Evolutionary conservation across 768 basidiomycete species (phyloP).

Genomic region (Pleurotus djamor): DNA sequence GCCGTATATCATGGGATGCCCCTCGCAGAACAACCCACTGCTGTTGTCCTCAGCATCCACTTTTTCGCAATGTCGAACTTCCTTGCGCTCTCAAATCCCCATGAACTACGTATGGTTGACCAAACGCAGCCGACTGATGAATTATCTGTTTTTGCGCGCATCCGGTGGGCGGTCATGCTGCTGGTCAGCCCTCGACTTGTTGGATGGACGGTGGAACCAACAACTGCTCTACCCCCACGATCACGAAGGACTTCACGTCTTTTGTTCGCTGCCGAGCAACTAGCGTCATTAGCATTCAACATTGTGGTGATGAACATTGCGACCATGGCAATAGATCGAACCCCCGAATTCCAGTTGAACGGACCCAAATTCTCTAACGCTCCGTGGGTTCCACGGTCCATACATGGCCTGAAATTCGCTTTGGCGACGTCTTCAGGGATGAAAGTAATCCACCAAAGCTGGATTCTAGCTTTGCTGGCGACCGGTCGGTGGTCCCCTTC

Average conservation of each 20-base stretch:
- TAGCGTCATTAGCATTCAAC: neutral
- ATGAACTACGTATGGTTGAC: neutral
- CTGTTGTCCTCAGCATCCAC: neutral
- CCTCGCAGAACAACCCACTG: neutral
- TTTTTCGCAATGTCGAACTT: neutral
- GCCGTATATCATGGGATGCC: neutral
- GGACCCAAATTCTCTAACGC: neutral
- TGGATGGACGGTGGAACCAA: neutral
- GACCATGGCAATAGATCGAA: neutral
- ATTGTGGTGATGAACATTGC: neutral
- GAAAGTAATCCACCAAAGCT: neutral
- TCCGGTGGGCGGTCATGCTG: neutral
- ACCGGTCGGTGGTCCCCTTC: constrained; percentile 7
- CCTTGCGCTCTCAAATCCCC: neutral
- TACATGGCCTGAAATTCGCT: neutral
- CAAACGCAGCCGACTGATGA: neutral
- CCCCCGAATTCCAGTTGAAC: neutral
- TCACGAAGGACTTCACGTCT: neutral
- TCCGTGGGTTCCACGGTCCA: neutral
- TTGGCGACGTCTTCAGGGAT: neutral
- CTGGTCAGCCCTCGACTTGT: neutral
- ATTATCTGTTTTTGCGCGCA: neutral
- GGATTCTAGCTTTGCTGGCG: neutral
- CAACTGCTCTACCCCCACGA: neutral
- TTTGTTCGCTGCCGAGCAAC: neutral